Evolutionary conservation across 352 stramenopile genomes (phyloP).

Genomic region (Globisporangium carolinianum): DNA sequence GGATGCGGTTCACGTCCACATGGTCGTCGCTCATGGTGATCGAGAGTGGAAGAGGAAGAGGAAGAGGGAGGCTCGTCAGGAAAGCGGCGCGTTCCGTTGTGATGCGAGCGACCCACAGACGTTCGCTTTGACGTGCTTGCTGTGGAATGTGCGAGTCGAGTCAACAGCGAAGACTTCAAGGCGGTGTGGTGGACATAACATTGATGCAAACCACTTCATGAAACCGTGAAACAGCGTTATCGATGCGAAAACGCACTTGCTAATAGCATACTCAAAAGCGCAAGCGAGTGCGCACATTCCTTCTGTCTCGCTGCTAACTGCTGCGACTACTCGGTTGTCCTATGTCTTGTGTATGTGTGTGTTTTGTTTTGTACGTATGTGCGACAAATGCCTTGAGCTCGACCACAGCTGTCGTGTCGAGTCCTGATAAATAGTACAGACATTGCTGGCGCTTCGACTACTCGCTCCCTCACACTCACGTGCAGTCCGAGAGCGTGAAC

Average conservation of each 20-base stretch:
- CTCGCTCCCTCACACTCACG: conserved; percentile 9
- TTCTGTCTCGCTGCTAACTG: background rate
- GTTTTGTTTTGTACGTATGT: background rate
- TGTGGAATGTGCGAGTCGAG: too few relatives aligned
- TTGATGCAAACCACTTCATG: too few relatives aligned
- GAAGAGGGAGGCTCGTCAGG: background rate
- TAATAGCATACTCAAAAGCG: too few relatives aligned
- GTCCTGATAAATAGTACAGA: conserved; percentile 10
- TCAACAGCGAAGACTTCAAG: too few relatives aligned
- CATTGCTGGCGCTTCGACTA: background rate
- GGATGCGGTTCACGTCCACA: conserved; percentile 58
- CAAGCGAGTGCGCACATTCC: too few relatives aligned
- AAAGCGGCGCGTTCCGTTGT: background rate
- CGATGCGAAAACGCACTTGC: too few relatives aligned
- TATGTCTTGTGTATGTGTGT: background rate
- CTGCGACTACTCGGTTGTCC: too few relatives aligned
- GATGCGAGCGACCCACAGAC: too few relatives aligned
- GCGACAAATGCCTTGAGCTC: background rate
- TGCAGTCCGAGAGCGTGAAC: conserved; percentile 42
- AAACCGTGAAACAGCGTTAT: too few relatives aligned
- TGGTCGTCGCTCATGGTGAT: conserved; percentile 27
- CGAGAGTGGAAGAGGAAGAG: background rate
- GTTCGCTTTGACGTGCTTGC: too few relatives aligned
- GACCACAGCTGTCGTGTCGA: background rate
- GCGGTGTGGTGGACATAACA: too few relatives aligned